Percentiles rank a stretch among this genome's conserved stretches.
Evolutionary conservation across 345 rosid species (phyloP).

Genomic region (Salix suchowensis): DNA sequence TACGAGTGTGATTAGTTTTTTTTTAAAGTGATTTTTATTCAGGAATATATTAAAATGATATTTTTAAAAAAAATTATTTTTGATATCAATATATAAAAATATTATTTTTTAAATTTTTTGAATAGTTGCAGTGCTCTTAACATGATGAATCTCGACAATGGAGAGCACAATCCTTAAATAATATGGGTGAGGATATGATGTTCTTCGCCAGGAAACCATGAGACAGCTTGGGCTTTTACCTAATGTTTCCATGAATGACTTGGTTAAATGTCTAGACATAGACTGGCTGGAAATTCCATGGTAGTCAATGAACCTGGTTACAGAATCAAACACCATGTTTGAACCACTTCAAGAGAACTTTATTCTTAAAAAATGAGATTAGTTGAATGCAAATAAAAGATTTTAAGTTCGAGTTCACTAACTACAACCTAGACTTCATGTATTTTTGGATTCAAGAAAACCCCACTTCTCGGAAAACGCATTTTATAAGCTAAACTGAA

Average conservation of each 20-base stretch:
- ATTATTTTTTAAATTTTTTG: too few relatives aligned
- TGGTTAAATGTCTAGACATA: not conserved
- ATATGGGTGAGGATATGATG: not conserved
- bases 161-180: not conserved
- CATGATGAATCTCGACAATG: not conserved
- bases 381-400: not conserved
- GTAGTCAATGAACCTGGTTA: constrained; percentile 4
- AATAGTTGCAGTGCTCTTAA: not conserved
- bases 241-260: not conserved
- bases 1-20: fast-evolving
- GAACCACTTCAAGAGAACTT: not conserved
- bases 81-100: too few relatives aligned
- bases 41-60: too few relatives aligned
- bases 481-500: fast-evolving
- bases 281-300: constrained; percentile 11
- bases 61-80: too few relatives aligned
- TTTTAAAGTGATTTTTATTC: too few relatives aligned
- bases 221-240: not conserved
- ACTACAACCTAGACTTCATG: not conserved
- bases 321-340: constrained; percentile 12
- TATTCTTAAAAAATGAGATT: not conserved
- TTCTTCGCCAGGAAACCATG: constrained; percentile 10
- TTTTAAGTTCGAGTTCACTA: not conserved
- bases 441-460: too few relatives aligned
- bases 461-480: fast-evolving